Evolutionary conservation across 768 basidiomycete genomes (phyloP).

Genomic region (Pholiota conissans): DNA sequence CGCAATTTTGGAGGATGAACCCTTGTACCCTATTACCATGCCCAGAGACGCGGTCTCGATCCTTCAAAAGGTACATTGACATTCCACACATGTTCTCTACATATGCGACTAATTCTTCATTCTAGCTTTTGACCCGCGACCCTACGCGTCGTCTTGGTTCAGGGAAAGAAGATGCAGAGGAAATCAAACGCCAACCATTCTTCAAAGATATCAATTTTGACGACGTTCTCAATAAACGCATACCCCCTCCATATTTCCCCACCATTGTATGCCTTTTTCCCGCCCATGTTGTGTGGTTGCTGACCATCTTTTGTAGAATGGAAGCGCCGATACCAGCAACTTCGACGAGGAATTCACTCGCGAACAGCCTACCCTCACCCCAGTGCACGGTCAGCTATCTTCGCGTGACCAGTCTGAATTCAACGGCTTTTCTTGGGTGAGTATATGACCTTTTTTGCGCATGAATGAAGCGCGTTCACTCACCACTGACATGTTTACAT

Average conservation of each 20-base stretch:
- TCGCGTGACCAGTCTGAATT: conserved; percentile 93
- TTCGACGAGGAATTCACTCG: conserved; percentile 97
- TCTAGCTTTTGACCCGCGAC: conserved; percentile 88
- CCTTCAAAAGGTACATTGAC: conserved; percentile 74
- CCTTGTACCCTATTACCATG: conserved; percentile 99
- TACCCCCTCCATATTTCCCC: conserved; percentile 97
- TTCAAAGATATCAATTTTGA: conserved; percentile 98
- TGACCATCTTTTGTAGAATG: conserved; percentile 49
- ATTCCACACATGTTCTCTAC: background rate
- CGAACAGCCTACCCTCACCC: conserved; percentile 96
- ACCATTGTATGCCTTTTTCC: conserved; percentile 67
- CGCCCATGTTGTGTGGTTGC: background rate
- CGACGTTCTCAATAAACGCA: conserved; percentile 95
- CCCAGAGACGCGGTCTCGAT: conserved; percentile 95
- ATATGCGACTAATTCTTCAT: conserved; percentile 6
- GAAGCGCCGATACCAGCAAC: conserved; percentile 86
- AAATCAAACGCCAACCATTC: conserved; percentile 97
- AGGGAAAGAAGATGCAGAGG: conserved; percentile 89
- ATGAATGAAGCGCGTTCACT: conserved; percentile 1
- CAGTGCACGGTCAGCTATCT: conserved; percentile 92
- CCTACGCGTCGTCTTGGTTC: conserved; percentile 89
- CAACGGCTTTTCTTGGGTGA: conserved; percentile 94
- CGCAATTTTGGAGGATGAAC: conserved; percentile 97
- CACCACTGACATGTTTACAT: conserved; percentile 13
- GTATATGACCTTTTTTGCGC: conserved; percentile 7